These are phyloP conservation scores for Coemansia sp. DNA, from an alignment of 192 early-diverging fungal genomes.

Conservation along the genomic window DNA sequence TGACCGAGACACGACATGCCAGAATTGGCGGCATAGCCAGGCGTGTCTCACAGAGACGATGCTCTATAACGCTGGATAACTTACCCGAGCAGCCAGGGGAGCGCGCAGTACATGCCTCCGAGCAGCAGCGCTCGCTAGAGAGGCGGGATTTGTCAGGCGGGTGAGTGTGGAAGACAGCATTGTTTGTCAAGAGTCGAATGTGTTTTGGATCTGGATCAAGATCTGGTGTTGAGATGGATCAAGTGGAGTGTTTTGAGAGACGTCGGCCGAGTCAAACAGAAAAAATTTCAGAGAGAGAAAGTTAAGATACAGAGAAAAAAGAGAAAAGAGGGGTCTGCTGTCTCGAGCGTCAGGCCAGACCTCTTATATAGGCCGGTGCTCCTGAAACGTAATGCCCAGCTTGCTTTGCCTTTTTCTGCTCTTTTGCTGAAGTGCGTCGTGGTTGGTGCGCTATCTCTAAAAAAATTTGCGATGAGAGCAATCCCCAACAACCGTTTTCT, in stretches of 20 bases:
- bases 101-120: slow-evolving; percentile 30
- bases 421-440: not conserved
- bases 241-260: not conserved
- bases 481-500: not conserved
- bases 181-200: not conserved
- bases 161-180: slow-evolving; percentile 39
- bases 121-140: slow-evolving; percentile 14
- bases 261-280: not conserved
- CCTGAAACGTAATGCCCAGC: slow-evolving; percentile 1
- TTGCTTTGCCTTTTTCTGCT: not conserved
- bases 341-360: not conserved
- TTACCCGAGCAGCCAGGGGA: slow-evolving; percentile 32
- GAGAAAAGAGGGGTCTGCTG: not conserved
- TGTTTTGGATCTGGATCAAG: not conserved
- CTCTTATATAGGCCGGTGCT: slow-evolving; percentile 1
- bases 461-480: slow-evolving; percentile 1
- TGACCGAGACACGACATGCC: not conserved
- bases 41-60: not conserved
- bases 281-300: slow-evolving; percentile 7
- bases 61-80: slow-evolving; percentile 8
- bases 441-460: not conserved
- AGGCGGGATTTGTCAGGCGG: slow-evolving; percentile 16
- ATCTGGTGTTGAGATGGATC: not conserved
- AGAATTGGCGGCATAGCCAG: not conserved
- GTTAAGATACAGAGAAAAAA: slow-evolving; percentile 3